Evolutionary conservation across 2,329 filamentous ascomycete species (phyloP), one percentile per base, ranked within the genome.

Genomic region (Celoporthe dispersa): DNA sequence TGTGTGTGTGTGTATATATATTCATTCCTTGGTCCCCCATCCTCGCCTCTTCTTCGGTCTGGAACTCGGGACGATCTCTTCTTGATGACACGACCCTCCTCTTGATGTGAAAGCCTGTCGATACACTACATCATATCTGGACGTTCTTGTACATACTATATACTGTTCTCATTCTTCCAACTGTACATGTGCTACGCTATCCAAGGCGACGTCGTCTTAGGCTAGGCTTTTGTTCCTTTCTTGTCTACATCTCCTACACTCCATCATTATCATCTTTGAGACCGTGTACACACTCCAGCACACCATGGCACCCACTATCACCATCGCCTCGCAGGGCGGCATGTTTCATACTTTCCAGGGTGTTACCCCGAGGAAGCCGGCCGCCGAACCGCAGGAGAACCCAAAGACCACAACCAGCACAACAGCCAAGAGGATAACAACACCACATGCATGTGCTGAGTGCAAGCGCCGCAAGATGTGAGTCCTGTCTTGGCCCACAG

Each of bases 381-480:
- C 82, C 0, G 78, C 80, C 64, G 83, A 85, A 67, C 81, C 81
- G 61, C 78, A 76, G 70, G 78, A 80, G 41, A 79, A 76, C 74
- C 75, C 78, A 69, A 85, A 84, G 72, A 73, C 82, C 35, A 81
- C 78, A 68, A 79, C 79, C 48, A 77, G 75, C 11, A 74, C 75
- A 31, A 77, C 79, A 11, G 78, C 81, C 63, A 85, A 86, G 78
- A 82, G 86, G 73, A 85, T 86, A 75, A 87, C 85, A 48, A 87
- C 85, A 70, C 84, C 85, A 35, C 85, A 91, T 76, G 91, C 91
- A 51, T 94, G 91, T 78, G 90, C 91, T 63, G 91, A 92, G 75
- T 94, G 92, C 81, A 90, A 94, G 77, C 86, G 92, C 74, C 87
- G 92, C 72, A 96, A 95, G 80, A 95, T 95, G 83, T 84, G 78